A percentile compares a stretch with the other conserved stretches of the same genome.
phyloP scores from a whole-genome alignment of 2,329 filamentous ascomycete species.

The Pestalotiopsis sp. region DNA sequence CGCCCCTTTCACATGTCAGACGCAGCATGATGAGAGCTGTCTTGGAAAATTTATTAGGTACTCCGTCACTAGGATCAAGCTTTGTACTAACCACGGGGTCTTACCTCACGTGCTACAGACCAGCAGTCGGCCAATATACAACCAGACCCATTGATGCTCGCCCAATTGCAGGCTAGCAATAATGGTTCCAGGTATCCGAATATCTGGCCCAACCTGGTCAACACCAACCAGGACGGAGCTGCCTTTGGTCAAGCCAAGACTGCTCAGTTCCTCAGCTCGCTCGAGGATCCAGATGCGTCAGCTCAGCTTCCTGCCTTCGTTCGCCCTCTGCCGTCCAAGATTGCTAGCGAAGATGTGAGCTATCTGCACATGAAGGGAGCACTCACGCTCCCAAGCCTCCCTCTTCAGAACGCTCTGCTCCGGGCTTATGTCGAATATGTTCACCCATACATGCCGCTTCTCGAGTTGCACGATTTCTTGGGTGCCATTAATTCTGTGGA shows the following conservation, averaged over 20 bases:
- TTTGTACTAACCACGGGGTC: slow-evolving; percentile 22
- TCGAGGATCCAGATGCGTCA: slow-evolving; percentile 49
- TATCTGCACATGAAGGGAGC: slow-evolving; percentile 87
- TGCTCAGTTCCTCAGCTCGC: slow-evolving; percentile 47
- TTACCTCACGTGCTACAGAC: slow-evolving; percentile 32
- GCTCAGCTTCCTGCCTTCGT: slow-evolving; percentile 69
- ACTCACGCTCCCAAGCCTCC: slow-evolving; percentile 70
- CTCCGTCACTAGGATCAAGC: background rate
- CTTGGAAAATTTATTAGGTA: slow-evolving; percentile 12
- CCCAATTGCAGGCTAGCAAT: slow-evolving; percentile 28
- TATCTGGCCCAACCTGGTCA: slow-evolving; percentile 34
- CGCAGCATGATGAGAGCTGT: slow-evolving; percentile 15
- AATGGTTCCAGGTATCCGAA: slow-evolving; percentile 32
- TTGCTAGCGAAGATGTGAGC: slow-evolving; percentile 79
- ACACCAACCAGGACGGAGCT: slow-evolving; percentile 24
- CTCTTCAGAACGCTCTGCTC: slow-evolving; percentile 79
- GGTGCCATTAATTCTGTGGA: slow-evolving; percentile 66
- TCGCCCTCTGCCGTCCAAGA: slow-evolving; percentile 75
- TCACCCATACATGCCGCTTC: slow-evolving; percentile 89
- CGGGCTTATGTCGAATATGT: slow-evolving; percentile 87
- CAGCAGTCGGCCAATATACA: slow-evolving; percentile 28
- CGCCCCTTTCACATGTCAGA: slow-evolving; percentile 30
- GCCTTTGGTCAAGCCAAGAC: slow-evolving; percentile 41
- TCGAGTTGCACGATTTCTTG: slow-evolving; percentile 69
- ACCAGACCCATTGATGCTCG: slow-evolving; percentile 35